phyloP scores from a whole-genome alignment of 164 flowering plant genomes.

The Aristolochia contorta region DNA sequence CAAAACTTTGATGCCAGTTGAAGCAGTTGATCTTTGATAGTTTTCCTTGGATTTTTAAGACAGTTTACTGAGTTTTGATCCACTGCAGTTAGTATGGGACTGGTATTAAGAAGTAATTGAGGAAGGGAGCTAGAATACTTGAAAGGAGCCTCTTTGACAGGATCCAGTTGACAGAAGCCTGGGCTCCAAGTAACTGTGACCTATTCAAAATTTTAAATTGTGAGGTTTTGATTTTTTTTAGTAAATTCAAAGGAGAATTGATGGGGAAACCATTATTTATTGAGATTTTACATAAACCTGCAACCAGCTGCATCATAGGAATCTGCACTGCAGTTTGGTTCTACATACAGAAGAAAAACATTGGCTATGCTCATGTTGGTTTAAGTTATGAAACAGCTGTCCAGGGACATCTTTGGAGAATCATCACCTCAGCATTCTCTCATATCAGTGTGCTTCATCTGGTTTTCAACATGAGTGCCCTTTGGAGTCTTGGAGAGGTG shows the following conservation, averaged over 20 bases:
- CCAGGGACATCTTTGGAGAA: constrained; percentile 93
- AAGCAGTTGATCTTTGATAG: too few species aligned
- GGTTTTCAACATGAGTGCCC: constrained; percentile 96
- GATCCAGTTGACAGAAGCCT: background rate
- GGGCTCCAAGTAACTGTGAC: background rate
- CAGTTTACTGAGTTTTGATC: background rate
- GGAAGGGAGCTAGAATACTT: background rate
- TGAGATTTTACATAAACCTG: constrained; percentile 91
- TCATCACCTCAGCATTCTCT: constrained; percentile 84
- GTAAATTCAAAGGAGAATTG: background rate
- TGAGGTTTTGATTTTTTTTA: background rate
- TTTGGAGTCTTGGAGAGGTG: constrained; percentile 89
- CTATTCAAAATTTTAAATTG: background rate
- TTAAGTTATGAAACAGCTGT: constrained; percentile 79
- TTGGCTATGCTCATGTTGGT: constrained; percentile 87
- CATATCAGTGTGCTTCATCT: constrained; percentile 88
- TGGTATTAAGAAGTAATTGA: background rate
- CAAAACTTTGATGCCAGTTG: too few species aligned
- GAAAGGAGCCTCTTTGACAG: background rate
- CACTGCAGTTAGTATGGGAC: background rate
- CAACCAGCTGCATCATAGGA: constrained; percentile 76
- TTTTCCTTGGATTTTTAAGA: too few species aligned
- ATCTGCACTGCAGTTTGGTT: constrained; percentile 83
- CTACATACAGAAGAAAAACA: constrained; percentile 77
- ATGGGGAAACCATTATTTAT: constrained; percentile 84